Evolutionary conservation across 352 stramenopile genomes (phyloP).

Genomic region (Thalassiosira mediterranea): DNA sequence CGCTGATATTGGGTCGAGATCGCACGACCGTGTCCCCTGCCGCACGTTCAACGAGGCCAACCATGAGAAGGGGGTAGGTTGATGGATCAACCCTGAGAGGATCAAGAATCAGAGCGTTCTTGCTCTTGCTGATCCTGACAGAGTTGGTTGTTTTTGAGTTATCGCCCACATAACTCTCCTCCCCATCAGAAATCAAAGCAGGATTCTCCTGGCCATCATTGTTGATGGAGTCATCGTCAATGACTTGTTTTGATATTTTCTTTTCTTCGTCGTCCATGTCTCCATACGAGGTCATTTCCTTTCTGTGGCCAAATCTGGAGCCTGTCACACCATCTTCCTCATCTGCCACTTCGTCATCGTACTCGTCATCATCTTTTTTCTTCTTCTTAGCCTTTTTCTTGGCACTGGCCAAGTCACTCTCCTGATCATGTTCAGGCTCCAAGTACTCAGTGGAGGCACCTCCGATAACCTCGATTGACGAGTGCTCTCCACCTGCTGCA

Average conservation of each 20-base stretch:
- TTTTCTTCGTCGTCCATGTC: slow-evolving; percentile 95
- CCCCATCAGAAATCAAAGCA: slow-evolving; percentile 71
- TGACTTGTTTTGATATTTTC: slow-evolving; percentile 58
- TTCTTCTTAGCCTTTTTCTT: slow-evolving; percentile 62
- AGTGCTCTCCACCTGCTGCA: slow-evolving; percentile 64
- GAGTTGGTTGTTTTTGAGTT: slow-evolving; percentile 39
- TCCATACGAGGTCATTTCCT: slow-evolving; percentile 85
- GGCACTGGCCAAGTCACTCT: no score
- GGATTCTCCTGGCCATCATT: slow-evolving; percentile 85
- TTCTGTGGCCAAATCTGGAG: slow-evolving; percentile 74
- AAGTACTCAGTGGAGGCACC: slow-evolving; percentile 49
- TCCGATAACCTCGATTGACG: slow-evolving; percentile 62
- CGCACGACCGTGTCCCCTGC: slow-evolving; percentile 81
- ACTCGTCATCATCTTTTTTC: slow-evolving; percentile 75
- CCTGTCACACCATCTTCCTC: slow-evolving; percentile 81
- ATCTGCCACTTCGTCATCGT: slow-evolving; percentile 77
- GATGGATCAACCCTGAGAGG: slow-evolving; percentile 73
- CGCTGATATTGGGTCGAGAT: slow-evolving; percentile 77
- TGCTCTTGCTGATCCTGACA: slow-evolving; percentile 69
- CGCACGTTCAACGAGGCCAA: slow-evolving; percentile 84
- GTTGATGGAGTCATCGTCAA: slow-evolving; percentile 16
- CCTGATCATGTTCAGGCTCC: slow-evolving; percentile 51
- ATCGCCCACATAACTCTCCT: slow-evolving; percentile 79
- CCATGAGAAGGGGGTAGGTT: slow-evolving; percentile 85
- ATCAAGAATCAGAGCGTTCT: slow-evolving; percentile 66